Evolutionary conservation across 768 basidiomycete genomes (phyloP).

Genomic region (Mycena olivaceomarginata): DNA sequence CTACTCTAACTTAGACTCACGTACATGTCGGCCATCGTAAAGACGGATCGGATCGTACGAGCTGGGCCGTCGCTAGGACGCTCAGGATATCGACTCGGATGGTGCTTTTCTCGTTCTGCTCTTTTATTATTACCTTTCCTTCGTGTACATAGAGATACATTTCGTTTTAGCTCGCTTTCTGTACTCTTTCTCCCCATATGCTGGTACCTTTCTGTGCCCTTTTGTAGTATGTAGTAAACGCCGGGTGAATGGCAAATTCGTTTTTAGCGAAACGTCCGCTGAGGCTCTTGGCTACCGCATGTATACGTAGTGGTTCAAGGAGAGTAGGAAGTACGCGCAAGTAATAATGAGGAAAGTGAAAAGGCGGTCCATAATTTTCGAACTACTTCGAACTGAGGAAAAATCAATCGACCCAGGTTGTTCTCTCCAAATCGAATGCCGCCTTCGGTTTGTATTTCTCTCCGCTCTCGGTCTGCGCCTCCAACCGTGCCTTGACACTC

Average conservation of each 20-base stretch:
- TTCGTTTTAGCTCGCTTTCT: background rate
- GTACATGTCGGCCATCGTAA: background rate
- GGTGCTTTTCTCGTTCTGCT: conserved; percentile 22
- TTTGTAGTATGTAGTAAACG: conserved; percentile 25
- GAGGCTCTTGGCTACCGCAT: too few species aligned
- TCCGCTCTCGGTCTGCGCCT: conserved; percentile 53
- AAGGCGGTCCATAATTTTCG: too few species aligned
- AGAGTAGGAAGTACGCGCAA: too few species aligned
- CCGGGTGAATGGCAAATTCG: background rate
- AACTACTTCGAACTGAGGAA: too few species aligned
- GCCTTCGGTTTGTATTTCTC: conserved; percentile 57
- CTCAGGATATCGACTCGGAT: conserved; percentile 19
- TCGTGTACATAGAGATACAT: conserved; percentile 25
- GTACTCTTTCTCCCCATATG: background rate
- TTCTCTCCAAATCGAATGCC: conserved; percentile 54
- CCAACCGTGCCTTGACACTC: conserved; percentile 60
- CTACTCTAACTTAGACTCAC: conserved; percentile 9
- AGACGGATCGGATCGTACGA: background rate
- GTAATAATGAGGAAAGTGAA: too few species aligned
- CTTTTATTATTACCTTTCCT: conserved; percentile 39
- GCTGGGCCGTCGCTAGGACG: conserved; percentile 28
- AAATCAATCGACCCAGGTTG: conserved; percentile 56
- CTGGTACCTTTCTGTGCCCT: background rate
- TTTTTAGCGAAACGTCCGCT: background rate
- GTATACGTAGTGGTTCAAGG: too few species aligned